These are phyloP conservation scores for Chlamydomonas schloesseri DNA, from an alignment of 139 green algal species.

Conservation along the genomic window DNA sequence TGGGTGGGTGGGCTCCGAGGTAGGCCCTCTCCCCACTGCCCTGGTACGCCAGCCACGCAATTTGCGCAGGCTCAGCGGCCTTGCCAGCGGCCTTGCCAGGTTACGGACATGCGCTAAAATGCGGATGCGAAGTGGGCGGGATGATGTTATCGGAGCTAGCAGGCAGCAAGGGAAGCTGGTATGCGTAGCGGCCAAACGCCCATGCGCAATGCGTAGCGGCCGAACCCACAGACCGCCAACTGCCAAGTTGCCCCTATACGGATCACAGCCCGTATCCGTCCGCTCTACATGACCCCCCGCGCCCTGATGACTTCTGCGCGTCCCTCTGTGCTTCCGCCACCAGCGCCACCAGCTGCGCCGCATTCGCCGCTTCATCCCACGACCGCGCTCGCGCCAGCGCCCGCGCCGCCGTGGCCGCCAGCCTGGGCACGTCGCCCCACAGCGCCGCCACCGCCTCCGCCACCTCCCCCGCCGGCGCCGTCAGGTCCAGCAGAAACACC, in stretches of 20 bases:
- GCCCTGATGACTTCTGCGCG: no score
- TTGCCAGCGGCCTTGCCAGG: neutral
- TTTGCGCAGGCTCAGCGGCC: neutral
- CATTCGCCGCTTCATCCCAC: constrained; percentile 72
- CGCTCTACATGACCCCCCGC: no score
- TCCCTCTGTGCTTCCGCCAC: neutral
- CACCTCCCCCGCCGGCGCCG: constrained; percentile 8
- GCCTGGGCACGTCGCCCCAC: neutral
- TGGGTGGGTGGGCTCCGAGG: neutral
- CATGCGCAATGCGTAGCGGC: no score
- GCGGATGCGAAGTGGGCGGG: no score
- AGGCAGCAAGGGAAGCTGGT: no score
- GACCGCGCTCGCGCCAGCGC: constrained; percentile 57
- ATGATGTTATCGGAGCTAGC: no score
- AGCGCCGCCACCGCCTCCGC: constrained; percentile 45
- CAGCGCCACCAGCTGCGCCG: constrained; percentile 51
- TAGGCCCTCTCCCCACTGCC: no score
- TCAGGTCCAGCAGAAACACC: constrained; percentile 62
- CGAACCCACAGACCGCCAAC: no score
- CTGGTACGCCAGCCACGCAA: neutral
- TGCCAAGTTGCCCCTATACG: no score
- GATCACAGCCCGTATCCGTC: no score
- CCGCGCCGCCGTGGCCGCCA: neutral
- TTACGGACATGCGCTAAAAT: no score
- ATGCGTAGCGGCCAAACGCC: no score